These are phyloP conservation scores for Phaeosphaeria sp. DNA, from an alignment of 2,329 filamentous ascomycete species.

Conservation along the genomic window DNA sequence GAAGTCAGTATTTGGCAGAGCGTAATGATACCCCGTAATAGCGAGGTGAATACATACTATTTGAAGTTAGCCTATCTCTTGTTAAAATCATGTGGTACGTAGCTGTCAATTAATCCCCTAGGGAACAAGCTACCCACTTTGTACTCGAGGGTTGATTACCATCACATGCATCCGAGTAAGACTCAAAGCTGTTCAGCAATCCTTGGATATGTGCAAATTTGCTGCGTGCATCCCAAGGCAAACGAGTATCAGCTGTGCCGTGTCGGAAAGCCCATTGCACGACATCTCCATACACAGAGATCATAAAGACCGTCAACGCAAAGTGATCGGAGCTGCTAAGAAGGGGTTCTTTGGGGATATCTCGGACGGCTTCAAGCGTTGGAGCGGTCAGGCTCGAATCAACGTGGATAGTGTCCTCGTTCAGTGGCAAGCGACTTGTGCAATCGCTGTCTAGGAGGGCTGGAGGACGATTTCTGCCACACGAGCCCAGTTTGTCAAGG, in stretches of 20 bases:
- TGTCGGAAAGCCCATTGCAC: slow-evolving; percentile 31
- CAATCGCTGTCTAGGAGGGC: slow-evolving; percentile 44
- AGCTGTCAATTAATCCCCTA: no score
- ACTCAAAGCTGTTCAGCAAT: slow-evolving; percentile 39
- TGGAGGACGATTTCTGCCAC: slow-evolving; percentile 43
- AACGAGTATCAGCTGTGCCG: slow-evolving; percentile 16
- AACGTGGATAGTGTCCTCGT: neutral
- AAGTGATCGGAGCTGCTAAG: slow-evolving; percentile 8
- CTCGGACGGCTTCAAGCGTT: slow-evolving; percentile 1
- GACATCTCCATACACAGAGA: slow-evolving; percentile 41
- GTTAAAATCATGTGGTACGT: no score
- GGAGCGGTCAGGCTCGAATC: neutral
- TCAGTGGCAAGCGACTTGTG: neutral
- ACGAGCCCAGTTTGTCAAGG: slow-evolving; percentile 47
- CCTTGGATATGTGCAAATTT: slow-evolving; percentile 44
- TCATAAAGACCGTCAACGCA: slow-evolving; percentile 36
- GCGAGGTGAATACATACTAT: no score
- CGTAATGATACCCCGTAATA: no score
- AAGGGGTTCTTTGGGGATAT: neutral
- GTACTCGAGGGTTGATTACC: no score
- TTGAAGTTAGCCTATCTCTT: no score
- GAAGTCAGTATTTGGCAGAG: no score
- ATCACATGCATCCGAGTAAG: slow-evolving; percentile 30
- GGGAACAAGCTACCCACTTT: no score
- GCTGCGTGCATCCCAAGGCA: slow-evolving; percentile 47